Conservation (phyloP, 2,329 filamentous ascomycete species). For the Epichloe elymi region DNA sequence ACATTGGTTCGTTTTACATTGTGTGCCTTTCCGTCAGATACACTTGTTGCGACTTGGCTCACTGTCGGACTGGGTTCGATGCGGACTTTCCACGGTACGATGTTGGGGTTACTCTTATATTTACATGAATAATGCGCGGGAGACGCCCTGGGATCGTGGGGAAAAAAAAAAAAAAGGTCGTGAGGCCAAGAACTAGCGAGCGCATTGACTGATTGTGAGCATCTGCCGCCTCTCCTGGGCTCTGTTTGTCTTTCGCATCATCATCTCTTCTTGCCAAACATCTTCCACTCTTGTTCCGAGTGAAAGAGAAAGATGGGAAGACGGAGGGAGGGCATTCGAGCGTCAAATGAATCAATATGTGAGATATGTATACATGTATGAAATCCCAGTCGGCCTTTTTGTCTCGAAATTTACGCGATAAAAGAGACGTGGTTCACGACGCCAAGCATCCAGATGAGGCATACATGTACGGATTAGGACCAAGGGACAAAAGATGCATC, state of each 20-base stretch:
- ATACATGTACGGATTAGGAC: too few relatives aligned
- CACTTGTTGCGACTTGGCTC: neutral
- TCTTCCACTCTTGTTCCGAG: neutral
- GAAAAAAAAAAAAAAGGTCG: neutral
- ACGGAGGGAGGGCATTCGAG: neutral
- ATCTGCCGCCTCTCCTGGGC: too few relatives aligned
- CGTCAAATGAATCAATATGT: neutral
- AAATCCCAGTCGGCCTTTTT: neutral
- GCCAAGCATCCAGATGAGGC: too few relatives aligned
- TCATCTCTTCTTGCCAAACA: too few relatives aligned
- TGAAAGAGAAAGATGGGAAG: neutral
- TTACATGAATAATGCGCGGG: neutral
- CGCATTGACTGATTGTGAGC: neutral
- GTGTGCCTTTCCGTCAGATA: neutral
- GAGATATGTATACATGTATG: too few relatives aligned
- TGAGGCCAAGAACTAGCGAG: neutral
- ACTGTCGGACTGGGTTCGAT: neutral
- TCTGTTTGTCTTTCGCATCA: too few relatives aligned
- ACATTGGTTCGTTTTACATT: neutral
- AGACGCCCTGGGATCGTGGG: neutral
- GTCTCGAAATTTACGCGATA: conserved; percentile 2
- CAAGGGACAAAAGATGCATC: too few relatives aligned
- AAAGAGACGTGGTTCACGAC: neutral
- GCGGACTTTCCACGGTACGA: neutral
- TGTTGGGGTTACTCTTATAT: neutral